Percentiles rank a stretch among this genome's conserved stretches.
These are phyloP conservation scores for Mrakia gelida DNA, from an alignment of 768 basidiomycete genomes.

Conservation along the genomic window DNA sequence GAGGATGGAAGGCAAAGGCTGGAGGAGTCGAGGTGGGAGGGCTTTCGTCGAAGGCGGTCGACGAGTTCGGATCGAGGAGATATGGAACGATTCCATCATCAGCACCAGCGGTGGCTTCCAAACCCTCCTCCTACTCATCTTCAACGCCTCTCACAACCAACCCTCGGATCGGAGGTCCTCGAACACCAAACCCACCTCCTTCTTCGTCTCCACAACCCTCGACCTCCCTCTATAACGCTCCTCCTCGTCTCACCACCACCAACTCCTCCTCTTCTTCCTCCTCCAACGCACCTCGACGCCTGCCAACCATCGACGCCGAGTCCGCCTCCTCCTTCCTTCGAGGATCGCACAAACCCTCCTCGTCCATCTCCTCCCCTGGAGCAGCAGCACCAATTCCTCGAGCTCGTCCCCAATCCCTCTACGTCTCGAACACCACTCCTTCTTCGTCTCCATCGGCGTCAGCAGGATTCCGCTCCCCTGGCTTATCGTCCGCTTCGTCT, in stretches of 20 bases:
- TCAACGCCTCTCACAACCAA: neutral
- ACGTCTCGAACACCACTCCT: neutral
- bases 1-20: neutral
- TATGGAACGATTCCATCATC: neutral
- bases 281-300: conserved; percentile 1
- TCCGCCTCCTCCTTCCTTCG: conserved; percentile 18
- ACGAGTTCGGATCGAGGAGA: neutral
- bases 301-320: conserved; percentile 22
- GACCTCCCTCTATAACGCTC: neutral
- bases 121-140: neutral
- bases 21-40: neutral
- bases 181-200: neutral
- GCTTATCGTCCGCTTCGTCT: no score
- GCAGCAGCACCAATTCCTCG: neutral
- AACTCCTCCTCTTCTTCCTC: neutral
- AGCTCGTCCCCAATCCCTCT: conserved; percentile 12
- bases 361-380: neutral
- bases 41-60: neutral
- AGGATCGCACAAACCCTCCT: conserved; percentile 3
- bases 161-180: conserved; percentile 7
- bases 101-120: neutral
- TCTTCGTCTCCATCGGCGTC: neutral
- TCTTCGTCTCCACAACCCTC: neutral
- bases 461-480: no score
- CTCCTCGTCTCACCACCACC: neutral